Evolutionary conservation across 768 basidiomycete species (phyloP), one percentile per base, ranked within the genome.

Genomic region (Suillus spraguei): DNA sequence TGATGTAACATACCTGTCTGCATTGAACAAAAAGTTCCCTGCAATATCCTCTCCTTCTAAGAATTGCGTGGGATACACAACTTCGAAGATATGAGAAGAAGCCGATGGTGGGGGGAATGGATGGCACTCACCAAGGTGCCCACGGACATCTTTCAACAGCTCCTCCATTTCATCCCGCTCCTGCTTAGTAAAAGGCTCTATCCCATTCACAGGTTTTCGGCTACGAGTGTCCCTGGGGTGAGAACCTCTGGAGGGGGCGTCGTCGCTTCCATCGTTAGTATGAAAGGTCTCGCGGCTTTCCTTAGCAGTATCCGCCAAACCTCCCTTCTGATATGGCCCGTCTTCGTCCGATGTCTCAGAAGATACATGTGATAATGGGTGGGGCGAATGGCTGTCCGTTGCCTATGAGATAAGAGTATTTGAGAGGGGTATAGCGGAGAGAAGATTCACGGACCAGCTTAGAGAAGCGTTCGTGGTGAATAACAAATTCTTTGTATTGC

Each of bases 1-100:
- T 47, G 9, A 52, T 13, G 11, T 11, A 36, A 72, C 82, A 64
- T 66, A 89, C 91, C 84, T 83, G 71, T 97, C 95, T 35, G 93
- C 86, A 70, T 92, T 93, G 78, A 97, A 97, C 64, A 97, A 77
- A 80, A 97, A 97, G 74, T 99, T 98, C 67, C 96, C 90, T 7
- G 91, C 89, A 1, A 87, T 81, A 71, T 97, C 94, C 76, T 98
- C 96, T n/a, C 87, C 91, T 75, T 98, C 96, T 64, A 99, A 71
- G 79, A 98, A 98, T 13, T 88, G 86, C 17, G 82, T 91, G 2
- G 96, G 88, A 77, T 92, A 92, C 13, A 93, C 61, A 44, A 98
- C 96, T 97, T 67, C 44, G n/a, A 10, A 17, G 4, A 20, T 16
- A 9, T 42, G 11, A 53, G 32, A 53, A 7, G 55, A 9, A 63